phyloP scores from a whole-genome alignment of 805 yeast genomes.

The Sugiyamaella qingdaonensis region DNA sequence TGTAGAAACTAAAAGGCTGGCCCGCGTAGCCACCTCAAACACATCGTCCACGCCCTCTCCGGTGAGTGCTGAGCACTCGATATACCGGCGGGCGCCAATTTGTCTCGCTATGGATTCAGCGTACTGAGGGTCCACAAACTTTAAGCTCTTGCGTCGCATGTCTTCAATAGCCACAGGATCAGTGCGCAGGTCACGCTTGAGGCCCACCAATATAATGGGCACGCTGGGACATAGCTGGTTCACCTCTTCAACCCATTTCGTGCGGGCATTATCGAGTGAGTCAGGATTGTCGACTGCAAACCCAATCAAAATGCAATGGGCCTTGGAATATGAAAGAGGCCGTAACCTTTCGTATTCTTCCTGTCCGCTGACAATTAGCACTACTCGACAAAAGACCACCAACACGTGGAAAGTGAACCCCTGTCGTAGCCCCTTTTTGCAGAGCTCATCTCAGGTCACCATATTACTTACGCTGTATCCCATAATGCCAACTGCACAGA shows the following conservation, averaged over 20 bases:
- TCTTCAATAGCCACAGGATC: constrained; percentile 34
- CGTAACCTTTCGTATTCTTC: constrained; percentile 90
- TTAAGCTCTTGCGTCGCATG: constrained; percentile 46
- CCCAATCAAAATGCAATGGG: constrained; percentile 80
- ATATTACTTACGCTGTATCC: constrained; percentile 71
- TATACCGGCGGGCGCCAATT: constrained; percentile 76
- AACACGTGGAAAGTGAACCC: background rate
- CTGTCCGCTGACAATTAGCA: constrained; percentile 52
- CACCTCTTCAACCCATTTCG: constrained; percentile 88
- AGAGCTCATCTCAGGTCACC: background rate
- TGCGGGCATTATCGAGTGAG: constrained; percentile 72
- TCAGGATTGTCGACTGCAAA: constrained; percentile 84
- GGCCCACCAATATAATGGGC: constrained; percentile 74
- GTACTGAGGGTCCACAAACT: constrained; percentile 40
- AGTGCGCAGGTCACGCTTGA: constrained; percentile 74
- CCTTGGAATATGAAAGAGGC: constrained; percentile 82
- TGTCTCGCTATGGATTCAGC: constrained; percentile 70
- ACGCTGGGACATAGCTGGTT: constrained; percentile 72
- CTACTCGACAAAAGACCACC: background rate
- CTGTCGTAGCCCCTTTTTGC: background rate
- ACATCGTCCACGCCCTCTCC: constrained; percentile 96
- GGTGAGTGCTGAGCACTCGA: constrained; percentile 87
- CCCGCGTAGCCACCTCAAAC: constrained; percentile 85
- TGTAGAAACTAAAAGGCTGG: constrained; percentile 49
- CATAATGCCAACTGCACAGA: constrained; percentile 83